These are phyloP conservation scores for Fragilaria radians DNA, from an alignment of 108 stramenopile species.

Conservation along the genomic window DNA sequence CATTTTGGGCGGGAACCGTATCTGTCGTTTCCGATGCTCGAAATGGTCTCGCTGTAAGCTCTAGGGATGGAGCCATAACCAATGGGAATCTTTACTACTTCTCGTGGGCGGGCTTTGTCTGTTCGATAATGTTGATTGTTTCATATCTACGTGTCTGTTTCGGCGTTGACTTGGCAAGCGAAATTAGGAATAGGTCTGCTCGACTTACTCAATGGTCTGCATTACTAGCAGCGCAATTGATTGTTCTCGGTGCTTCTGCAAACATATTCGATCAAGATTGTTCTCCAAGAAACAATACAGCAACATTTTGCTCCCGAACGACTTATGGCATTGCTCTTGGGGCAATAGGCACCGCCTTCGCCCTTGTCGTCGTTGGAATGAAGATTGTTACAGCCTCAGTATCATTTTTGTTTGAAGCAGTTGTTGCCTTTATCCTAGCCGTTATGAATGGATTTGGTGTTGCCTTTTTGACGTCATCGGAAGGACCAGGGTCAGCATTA, in stretches of 20 bases:
- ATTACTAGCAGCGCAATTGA: slow-evolving; percentile 48
- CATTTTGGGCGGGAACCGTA: slow-evolving; percentile 66
- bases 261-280: slow-evolving; percentile 69
- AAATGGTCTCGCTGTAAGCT: slow-evolving; percentile 54
- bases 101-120: slow-evolving; percentile 54
- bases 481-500: slow-evolving; percentile 60
- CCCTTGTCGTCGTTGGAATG: slow-evolving; percentile 48
- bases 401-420: slow-evolving; percentile 59
- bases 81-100: slow-evolving; percentile 87
- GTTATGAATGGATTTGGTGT: slow-evolving; percentile 55
- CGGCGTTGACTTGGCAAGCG: slow-evolving; percentile 64
- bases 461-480: slow-evolving; percentile 34
- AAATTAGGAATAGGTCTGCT: slow-evolving; percentile 41
- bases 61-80: slow-evolving; percentile 29
- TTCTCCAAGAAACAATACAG: slow-evolving; percentile 4
- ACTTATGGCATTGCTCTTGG: slow-evolving; percentile 65
- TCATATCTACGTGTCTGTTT: slow-evolving; percentile 44
- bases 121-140: slow-evolving; percentile 42
- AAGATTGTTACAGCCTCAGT: slow-evolving; percentile 51
- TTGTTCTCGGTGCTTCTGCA: slow-evolving; percentile 73
- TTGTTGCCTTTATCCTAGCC: slow-evolving; percentile 37
- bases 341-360: slow-evolving; percentile 39
- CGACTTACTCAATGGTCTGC: slow-evolving; percentile 60
- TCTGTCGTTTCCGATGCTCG: slow-evolving; percentile 46
- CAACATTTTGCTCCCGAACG: slow-evolving; percentile 50